phyloP scores from a whole-genome alignment of 1,139 yeast species.

The Diutina scorzettiae region DNA sequence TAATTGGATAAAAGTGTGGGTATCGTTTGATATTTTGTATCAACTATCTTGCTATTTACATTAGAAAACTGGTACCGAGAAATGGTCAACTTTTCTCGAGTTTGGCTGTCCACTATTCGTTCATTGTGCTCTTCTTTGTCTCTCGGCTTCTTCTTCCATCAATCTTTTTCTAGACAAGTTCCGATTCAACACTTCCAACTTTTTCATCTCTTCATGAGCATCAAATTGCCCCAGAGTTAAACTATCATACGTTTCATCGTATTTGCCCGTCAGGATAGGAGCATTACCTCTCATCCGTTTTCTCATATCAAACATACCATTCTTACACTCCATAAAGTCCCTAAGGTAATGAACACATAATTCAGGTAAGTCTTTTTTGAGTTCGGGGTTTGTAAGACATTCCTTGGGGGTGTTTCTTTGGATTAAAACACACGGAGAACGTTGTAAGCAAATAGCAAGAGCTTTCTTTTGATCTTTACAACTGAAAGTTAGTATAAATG shows the following conservation, averaged over 20 bases:
- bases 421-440: slow-evolving; percentile 92
- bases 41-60: no score
- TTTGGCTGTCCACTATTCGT: no score
- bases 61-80: no score
- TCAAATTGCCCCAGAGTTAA: slow-evolving; percentile 72
- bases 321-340: slow-evolving; percentile 80
- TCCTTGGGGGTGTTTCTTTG: slow-evolving; percentile 84
- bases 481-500: slow-evolving; percentile 25
- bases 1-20: no score
- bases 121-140: slow-evolving; percentile 1
- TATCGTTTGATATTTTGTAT: no score
- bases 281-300: slow-evolving; percentile 93
- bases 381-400: slow-evolving; percentile 72
- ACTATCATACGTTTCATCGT: slow-evolving; percentile 75
- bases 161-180: slow-evolving; percentile 26
- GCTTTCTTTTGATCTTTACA: slow-evolving; percentile 90
- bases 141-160: slow-evolving; percentile 12
- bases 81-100: no score
- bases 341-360: slow-evolving; percentile 75
- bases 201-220: slow-evolving; percentile 66
- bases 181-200: slow-evolving; percentile 44
- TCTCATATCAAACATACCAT: slow-evolving; percentile 78
- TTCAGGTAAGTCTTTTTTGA: slow-evolving; percentile 70
- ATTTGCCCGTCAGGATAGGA: slow-evolving; percentile 83
- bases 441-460: slow-evolving; percentile 85